Evolutionary conservation across 1,284 basidiomycete species (phyloP), one percentile per base, ranked within the genome.

Genomic region (Meira miltonrushii): DNA sequence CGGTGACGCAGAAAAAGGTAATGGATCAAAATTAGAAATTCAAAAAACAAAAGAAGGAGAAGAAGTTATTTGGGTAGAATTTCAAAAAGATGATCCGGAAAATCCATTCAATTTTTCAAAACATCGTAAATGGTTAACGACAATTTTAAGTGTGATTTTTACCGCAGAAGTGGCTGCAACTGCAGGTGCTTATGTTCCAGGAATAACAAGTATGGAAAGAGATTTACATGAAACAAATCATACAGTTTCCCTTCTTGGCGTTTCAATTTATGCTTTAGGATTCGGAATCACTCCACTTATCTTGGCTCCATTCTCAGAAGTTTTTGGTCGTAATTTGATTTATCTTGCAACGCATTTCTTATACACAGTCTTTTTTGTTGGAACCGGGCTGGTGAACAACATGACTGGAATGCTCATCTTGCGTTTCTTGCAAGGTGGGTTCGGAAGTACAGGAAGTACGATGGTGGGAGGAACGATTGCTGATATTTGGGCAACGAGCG

Each of bases 251-350:
- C 39, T 84, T 82, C 60, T 79, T 85, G 37, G 89, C 83, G 75
- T 82, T 84, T 4, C 79, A 61, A 67, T 79, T 51, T 72, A 69
- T 48, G 69, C 71, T 5, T 79, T 88, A 33, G 88, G 88, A 0
- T 90, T 89, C 65, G 86, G 82, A 1, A 62, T 88, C 17, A 82
- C 86, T 1, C 89, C 89, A 0, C 82, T 90, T 10, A 80, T 88
- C 2, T 64, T 74, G 4, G 71, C 71, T 11, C 86, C 88, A 0
- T 83, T 89, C 63, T 87, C 86, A 59, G 88, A 91, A 73, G 88
- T 90, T 69, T 85, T 88, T 64, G 88, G 88, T 0, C 79, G 88
- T 39, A 84, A 83, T 54, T 86, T 86, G 33, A 78, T 89, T 13
- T 90, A 89, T 68, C 74, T 88, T 40, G 81, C 79, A 46, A 85